Evolutionary conservation across 1,284 basidiomycete genomes (phyloP), one percentile per base, ranked within the genome.

Genomic region (Ustilago vetiveriae): DNA sequence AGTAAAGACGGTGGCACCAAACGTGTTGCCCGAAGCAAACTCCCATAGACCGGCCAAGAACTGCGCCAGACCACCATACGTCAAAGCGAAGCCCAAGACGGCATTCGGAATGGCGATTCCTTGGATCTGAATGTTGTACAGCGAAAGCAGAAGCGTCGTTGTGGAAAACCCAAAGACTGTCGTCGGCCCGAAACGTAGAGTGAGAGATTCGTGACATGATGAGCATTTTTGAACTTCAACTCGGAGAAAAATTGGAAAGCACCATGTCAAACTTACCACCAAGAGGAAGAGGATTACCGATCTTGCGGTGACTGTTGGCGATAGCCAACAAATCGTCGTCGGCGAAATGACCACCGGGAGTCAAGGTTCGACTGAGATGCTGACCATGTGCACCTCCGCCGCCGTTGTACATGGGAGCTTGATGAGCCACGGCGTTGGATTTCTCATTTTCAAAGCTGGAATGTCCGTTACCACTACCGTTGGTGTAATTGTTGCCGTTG

Each of bases 11-110:
- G 72, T 72, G 13, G 63, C 74, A 49, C 70, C 74, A 21, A 76
- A 70, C 5, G 72, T 76, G 65, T 76, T 76, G 10, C 74, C 74
- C 24, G 29, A 24, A 0, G 72, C 72, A 54, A 76, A 76, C 43
- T 76, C 74, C 69, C 72, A 75, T 6, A 76, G 51, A 21, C 74
- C 74, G 8, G 74, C 74, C 6, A 76, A 62, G 56, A 62, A 74
- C 39, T 76, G 74, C 2, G 55, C 59, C 3, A 69, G 45, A 33
- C 74, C 74, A 19, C 74, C 74, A 45, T 62, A 65, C 14, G 52
- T 11, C 17, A 64, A 48, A 3, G 59, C 66, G 19, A 64, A 60
- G 4, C 60, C 66, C 23, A 70, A 21, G 7, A 70, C 56, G 17
- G 52, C 71, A 38, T 74, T 62, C 23, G 73, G 70, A 19, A 74